Evolutionary conservation across 2,329 filamentous ascomycete genomes (phyloP).

Genomic region (Cladophialophora exuberans): DNA sequence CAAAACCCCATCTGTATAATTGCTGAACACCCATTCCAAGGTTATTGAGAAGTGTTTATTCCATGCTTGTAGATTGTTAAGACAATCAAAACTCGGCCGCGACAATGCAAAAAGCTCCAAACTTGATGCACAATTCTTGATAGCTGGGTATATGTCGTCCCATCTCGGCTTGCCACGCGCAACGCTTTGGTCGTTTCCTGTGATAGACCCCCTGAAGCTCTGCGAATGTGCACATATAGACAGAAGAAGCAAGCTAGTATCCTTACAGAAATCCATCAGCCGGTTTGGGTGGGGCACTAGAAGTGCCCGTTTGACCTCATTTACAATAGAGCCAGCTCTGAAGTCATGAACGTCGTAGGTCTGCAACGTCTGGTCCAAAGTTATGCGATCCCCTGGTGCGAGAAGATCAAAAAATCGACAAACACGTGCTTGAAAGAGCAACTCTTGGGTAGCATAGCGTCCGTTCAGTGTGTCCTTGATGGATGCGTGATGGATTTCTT

Average conservation of each 20-base stretch:
- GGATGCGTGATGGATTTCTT: constrained; percentile 13
- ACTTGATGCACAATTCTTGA: constrained; percentile 16
- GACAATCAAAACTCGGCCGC: constrained; percentile 17
- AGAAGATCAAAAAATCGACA: constrained; percentile 9
- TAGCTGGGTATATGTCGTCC: constrained; percentile 5
- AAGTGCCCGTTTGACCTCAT: constrained; percentile 9
- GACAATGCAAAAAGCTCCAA: constrained; percentile 27
- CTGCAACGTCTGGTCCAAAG: background rate
- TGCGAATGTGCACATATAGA: constrained; percentile 27
- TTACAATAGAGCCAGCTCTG: constrained; percentile 1
- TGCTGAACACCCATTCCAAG: constrained; percentile 9
- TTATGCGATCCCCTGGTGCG: background rate
- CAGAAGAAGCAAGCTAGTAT: constrained; percentile 17
- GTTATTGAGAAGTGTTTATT: constrained; percentile 14
- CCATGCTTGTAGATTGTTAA: background rate
- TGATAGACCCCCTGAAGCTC: constrained; percentile 18
- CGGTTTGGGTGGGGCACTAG: constrained; percentile 1
- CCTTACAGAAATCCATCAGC: constrained; percentile 12
- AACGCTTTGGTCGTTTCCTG: constrained; percentile 11
- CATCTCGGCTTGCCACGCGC: constrained; percentile 4
- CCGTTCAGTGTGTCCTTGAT: background rate
- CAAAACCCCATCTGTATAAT: background rate
- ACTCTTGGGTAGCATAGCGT: background rate
- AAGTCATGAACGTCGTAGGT: background rate
- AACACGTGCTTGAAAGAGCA: constrained; percentile 8